Conservation (phyloP, 2,329 filamentous ascomycete genomes). For the Emmonsia crescens region DNA sequence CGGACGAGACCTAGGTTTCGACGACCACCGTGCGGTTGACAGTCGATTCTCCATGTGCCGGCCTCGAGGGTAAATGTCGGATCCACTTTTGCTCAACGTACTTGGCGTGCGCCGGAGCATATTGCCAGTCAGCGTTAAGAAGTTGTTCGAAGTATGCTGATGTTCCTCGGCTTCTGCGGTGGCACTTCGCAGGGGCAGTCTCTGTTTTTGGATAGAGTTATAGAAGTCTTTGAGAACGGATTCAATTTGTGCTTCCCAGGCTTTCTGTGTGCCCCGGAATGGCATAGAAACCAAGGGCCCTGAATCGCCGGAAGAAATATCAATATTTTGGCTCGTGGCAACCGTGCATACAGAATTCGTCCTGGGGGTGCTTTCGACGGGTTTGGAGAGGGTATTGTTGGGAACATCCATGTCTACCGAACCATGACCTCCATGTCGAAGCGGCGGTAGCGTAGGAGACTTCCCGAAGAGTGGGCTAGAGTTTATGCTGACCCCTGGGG, state of each 20-base stretch:
- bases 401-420: constrained; percentile 15
- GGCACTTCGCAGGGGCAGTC: constrained; percentile 74
- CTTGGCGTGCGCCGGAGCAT: constrained; percentile 80
- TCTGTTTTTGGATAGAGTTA: constrained; percentile 73
- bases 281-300: constrained; percentile 68
- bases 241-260: constrained; percentile 85
- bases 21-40: constrained; percentile 62
- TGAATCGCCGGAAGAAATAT: constrained; percentile 43
- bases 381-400: constrained; percentile 11
- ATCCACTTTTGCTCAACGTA: constrained; percentile 84
- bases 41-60: constrained; percentile 55
- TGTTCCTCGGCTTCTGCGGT: constrained; percentile 34
- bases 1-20: constrained; percentile 74
- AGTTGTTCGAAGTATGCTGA: constrained; percentile 40
- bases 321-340: constrained; percentile 24
- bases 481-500: constrained; percentile 5
- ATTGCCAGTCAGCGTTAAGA: constrained; percentile 57
- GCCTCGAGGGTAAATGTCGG: constrained; percentile 63
- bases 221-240: constrained; percentile 88
- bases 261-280: constrained; percentile 62
- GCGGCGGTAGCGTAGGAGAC: constrained; percentile 4
- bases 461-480: not conserved
- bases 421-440: constrained; percentile 10
- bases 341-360: constrained; percentile 18
- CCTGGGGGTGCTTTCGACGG: constrained; percentile 18